Conservation (phyloP, 1,139 yeast species). For the Yamadazyma atlantica region DNA sequence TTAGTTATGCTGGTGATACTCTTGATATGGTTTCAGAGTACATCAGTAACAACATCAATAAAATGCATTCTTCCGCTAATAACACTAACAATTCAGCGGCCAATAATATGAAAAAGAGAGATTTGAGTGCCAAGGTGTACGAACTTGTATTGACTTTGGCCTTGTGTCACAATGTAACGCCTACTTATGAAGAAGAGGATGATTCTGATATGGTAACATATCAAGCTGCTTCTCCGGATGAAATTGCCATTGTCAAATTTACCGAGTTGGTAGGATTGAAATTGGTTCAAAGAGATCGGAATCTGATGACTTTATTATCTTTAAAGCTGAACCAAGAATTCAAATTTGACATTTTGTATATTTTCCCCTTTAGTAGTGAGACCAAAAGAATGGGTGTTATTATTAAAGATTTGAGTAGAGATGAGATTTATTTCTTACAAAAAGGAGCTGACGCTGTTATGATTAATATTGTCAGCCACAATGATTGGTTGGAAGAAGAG, state of each 20-base stretch:
- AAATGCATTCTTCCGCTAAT: conserved; percentile 14
- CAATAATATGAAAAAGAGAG: conserved; percentile 39
- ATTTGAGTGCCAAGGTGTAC: conserved; percentile 71
- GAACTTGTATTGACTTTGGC: conserved; percentile 83
- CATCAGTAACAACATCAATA: conserved; percentile 35
- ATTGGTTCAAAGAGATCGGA: conserved; percentile 77
- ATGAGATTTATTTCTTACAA: conserved; percentile 79
- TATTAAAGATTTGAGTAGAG: conserved; percentile 58
- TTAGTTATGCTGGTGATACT: conserved; percentile 88
- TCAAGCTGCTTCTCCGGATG: conserved; percentile 99
- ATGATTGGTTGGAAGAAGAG: conserved; percentile 98
- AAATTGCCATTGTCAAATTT: conserved; percentile 92
- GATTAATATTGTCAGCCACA: conserved; percentile 77
- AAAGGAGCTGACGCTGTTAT: conserved; percentile 98
- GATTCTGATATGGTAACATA: conserved; percentile 48
- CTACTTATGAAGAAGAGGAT: conserved; percentile 25
- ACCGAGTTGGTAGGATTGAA: conserved; percentile 84
- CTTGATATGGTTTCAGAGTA: conserved; percentile 84
- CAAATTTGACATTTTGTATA: conserved; percentile 69
- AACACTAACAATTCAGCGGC: conserved; percentile 12
- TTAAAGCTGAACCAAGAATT: conserved; percentile 52
- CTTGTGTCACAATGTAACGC: conserved; percentile 91
- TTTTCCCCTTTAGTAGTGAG: conserved; percentile 93
- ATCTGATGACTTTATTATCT: conserved; percentile 67
- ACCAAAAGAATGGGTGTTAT: conserved; percentile 96